These are phyloP conservation scores for Sclerotinia glacialis DNA, from an alignment of 2,329 filamentous ascomycete genomes.

Conservation along the genomic window DNA sequence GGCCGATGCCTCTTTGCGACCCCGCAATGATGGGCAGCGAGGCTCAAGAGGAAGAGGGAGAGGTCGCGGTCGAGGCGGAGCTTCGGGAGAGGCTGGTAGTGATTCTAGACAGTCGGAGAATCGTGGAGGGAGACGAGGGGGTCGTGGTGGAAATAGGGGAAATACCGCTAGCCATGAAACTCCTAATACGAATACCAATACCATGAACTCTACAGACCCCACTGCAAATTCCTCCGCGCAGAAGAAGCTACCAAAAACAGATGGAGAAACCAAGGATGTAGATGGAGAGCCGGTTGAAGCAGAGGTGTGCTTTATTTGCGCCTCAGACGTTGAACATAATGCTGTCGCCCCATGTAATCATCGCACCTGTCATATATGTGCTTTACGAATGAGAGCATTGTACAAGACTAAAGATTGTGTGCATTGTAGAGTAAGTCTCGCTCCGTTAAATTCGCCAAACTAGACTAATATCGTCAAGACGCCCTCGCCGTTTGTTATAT, in stretches of 20 bases:
- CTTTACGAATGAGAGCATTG: conserved; percentile 81
- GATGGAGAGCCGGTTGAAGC: conserved; percentile 54
- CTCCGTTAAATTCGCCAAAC: conserved; percentile 31
- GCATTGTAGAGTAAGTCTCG: conserved; percentile 75
- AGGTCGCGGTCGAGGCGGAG: conserved; percentile 22
- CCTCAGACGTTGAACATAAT: conserved; percentile 81
- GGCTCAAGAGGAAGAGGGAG: conserved; percentile 41
- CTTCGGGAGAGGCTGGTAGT: conserved; percentile 32
- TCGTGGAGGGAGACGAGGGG: conserved; percentile 33
- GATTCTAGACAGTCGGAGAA: conserved; percentile 27
- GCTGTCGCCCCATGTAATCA: conserved; percentile 94
- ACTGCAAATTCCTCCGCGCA: conserved; percentile 8
- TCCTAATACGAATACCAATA: conserved; percentile 13
- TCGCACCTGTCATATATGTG: conserved; percentile 93
- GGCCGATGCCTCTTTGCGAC: conserved; percentile 16
- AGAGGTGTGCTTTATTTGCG: conserved; percentile 97
- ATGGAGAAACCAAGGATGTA: conserved; percentile 13
- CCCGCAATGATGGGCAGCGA: conserved; percentile 38
- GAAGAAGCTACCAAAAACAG: neutral
- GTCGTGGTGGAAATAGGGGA: conserved; percentile 29
- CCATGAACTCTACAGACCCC: conserved; percentile 1
- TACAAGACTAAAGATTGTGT: conserved; percentile 97
- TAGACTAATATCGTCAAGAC: conserved; percentile 50
- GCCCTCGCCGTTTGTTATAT: conserved; percentile 78
- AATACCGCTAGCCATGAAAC: conserved; percentile 17